Base-by-base conservation (phyloP, 176 grass and related monocot species). In the Cenchrus americanus region DNA sequence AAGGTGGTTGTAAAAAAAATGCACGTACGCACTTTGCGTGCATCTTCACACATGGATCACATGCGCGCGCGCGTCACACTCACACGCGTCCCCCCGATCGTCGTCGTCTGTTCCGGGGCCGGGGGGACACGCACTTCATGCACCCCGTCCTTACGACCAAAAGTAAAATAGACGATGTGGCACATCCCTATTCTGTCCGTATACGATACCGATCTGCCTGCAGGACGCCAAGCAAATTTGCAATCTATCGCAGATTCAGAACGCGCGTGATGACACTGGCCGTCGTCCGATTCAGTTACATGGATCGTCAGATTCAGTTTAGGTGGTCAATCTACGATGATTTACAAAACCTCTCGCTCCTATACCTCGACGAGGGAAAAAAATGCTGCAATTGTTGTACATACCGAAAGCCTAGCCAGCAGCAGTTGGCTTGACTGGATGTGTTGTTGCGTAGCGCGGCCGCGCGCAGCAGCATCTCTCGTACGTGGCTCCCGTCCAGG, bases 1-100 rank as follows among this genome's bases (percentile, higher is more conserved):
- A 30, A 30, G 27, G 27, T 30, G 37, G 40, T 61, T 46, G 24
- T 48, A 22, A 27, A 47, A 78, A 58, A 41, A 63, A 63, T 30
- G 23, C 75, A 18, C 58, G 62, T 78, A 24, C 14, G 43, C 75
- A 11, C 58, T 78, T 78, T 44, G 41, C 76, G 76, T 78, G 44
- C 46, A 50, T 79, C 61, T 79, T 51, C 61, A 79, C 61, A 79
- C 77, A 66, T 66, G 77, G 77, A 79, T 47, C 75, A 77, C 75
- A 62, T 42, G 73, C 73, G 52, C 14, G 47, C 69, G 46, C 27
- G 70, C 70, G 21, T 47, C 70, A 30, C 47, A 52, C 70, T 47
- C 70, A 30, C 47, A 52, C 70, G 48, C 49, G 13, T 14, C 69
- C 10, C 69, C 1, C 27, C 30, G 71, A 19, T 73, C 48, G 43